Percentiles rank a stretch among this genome's conserved stretches.
Evolutionary conservation across 108 stramenopile genomes (phyloP).

Genomic region (Nitzschia palea): DNA sequence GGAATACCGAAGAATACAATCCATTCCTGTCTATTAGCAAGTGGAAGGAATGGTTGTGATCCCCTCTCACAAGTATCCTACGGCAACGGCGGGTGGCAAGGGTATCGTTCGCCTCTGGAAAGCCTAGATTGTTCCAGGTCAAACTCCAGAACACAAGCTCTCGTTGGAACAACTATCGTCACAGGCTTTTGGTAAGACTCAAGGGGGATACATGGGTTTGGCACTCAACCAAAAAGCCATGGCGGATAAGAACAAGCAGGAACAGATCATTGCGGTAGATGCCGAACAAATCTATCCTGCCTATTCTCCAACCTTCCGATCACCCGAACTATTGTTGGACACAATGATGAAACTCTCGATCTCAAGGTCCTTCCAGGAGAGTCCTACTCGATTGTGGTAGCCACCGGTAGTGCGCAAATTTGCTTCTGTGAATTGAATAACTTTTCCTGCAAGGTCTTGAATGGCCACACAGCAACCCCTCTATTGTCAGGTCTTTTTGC

Average conservation of each 20-base stretch:
- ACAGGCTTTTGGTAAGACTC: conserved; percentile 71
- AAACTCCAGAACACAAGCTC: conserved; percentile 48
- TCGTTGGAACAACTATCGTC: conserved; percentile 45
- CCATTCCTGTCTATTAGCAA: conserved; percentile 81
- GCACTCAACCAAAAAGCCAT: conserved; percentile 21
- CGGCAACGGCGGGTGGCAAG: conserved; percentile 76
- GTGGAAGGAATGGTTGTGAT: conserved; percentile 76
- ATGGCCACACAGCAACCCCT: conserved; percentile 94
- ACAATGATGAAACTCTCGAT: conserved; percentile 94
- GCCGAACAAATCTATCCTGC: conserved; percentile 90
- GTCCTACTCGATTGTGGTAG: conserved; percentile 68
- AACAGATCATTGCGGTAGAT: conserved; percentile 83
- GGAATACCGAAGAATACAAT: conserved; percentile 64
- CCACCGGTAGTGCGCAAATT: conserved; percentile 92
- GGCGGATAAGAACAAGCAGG: conserved; percentile 22
- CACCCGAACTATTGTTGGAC: conserved; percentile 85
- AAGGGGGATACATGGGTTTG: conserved; percentile 70
- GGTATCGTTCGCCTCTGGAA: conserved; percentile 76
- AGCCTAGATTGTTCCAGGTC: conserved; percentile 35
- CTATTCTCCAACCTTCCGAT: conserved; percentile 38
- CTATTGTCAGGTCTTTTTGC: no score
- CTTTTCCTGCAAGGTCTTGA: conserved; percentile 79
- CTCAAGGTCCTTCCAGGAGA: conserved; percentile 71
- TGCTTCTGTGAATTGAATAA: conserved; percentile 78
- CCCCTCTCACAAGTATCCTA: conserved; percentile 34